Evolutionary conservation across 73 alveolate genomes (phyloP).

Genomic region (Paramecium caudatum): DNA sequence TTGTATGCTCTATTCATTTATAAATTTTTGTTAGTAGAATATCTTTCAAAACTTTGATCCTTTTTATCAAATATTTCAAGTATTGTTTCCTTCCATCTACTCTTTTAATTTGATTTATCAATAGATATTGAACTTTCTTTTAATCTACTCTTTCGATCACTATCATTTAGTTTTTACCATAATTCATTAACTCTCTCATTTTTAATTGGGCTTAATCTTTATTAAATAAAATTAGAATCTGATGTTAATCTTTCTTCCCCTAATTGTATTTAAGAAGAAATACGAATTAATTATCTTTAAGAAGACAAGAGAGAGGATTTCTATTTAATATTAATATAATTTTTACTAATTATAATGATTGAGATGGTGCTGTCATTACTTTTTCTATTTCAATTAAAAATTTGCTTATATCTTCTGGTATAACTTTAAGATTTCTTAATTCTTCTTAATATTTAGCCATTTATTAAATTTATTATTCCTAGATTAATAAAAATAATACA

Average conservation of each 20-base stretch:
- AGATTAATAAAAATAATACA: neutral
- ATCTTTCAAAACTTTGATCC: constrained; percentile 2
- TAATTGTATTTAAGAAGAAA: neutral
- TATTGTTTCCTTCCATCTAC: constrained; percentile 42
- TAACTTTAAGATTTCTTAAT: neutral
- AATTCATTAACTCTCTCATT: constrained; percentile 31
- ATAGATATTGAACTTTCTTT: constrained; percentile 32
- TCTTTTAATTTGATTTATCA: constrained; percentile 9
- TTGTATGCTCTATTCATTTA: neutral
- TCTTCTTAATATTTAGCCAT: constrained; percentile 31
- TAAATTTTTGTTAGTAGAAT: neutral
- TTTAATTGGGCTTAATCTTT: constrained; percentile 10
- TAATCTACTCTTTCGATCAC: constrained; percentile 20
- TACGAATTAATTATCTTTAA: constrained; percentile 12
- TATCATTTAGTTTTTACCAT: constrained; percentile 7
- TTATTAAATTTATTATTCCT: constrained; percentile 25
- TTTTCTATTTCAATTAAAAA: constrained; percentile 45
- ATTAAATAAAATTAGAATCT: constrained; percentile 8
- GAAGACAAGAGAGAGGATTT: constrained; percentile 43
- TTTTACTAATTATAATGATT: constrained; percentile 34
- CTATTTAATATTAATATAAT: constrained; percentile 1
- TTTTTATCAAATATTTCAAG: constrained; percentile 37
- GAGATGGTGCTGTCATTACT: constrained; percentile 43
- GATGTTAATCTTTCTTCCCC: constrained; percentile 34
- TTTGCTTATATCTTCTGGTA: constrained; percentile 26